A percentile compares a stretch with the other conserved stretches of the same genome.
Evolutionary conservation across 2,329 filamentous ascomycete species (phyloP).

Genomic region (Fusarium pseudonygamai): DNA sequence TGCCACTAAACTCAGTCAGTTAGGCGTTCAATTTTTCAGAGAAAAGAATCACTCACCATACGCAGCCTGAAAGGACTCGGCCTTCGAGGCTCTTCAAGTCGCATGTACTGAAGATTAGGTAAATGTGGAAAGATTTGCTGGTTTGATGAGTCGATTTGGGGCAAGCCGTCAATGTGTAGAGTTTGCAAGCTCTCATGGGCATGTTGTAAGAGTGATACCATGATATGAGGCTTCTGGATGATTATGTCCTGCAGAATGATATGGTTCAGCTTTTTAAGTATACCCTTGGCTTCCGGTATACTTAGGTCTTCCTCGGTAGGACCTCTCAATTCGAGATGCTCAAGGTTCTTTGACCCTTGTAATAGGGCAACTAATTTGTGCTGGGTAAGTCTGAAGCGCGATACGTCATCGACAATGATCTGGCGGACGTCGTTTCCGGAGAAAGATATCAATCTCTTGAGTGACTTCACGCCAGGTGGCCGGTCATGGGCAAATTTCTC

Average conservation of each 20-base stretch:
- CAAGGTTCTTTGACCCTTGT: conserved; percentile 40
- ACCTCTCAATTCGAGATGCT: conserved; percentile 37
- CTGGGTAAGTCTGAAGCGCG: conserved; percentile 44
- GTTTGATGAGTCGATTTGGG: conserved; percentile 16
- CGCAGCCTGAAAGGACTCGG: conserved; percentile 25
- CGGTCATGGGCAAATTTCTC: conserved; percentile 30
- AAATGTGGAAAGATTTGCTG: conserved; percentile 33
- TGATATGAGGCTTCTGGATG: conserved; percentile 15
- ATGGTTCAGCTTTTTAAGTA: conserved; percentile 35
- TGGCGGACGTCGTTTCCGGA: conserved; percentile 46
- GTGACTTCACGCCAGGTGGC: conserved; percentile 35
- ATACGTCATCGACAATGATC: conserved; percentile 41
- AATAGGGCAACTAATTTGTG: conserved; percentile 43
- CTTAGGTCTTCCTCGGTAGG: conserved; percentile 32
- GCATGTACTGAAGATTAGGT: conserved; percentile 44
- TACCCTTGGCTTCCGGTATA: conserved; percentile 25
- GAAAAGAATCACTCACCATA: conserved; percentile 27
- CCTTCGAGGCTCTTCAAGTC: conserved; percentile 40
- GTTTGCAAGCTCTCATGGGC: conserved; percentile 37
- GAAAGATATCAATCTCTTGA: conserved; percentile 46
- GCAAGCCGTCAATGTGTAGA: conserved; percentile 39
- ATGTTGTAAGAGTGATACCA: conserved; percentile 34
- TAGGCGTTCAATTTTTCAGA: background rate
- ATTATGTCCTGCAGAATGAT: conserved; percentile 38
- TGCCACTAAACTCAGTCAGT: conserved; percentile 37